Evolutionary conservation across 2,329 filamentous ascomycete species (phyloP).

Genomic region (Hypocreales sp.): DNA sequence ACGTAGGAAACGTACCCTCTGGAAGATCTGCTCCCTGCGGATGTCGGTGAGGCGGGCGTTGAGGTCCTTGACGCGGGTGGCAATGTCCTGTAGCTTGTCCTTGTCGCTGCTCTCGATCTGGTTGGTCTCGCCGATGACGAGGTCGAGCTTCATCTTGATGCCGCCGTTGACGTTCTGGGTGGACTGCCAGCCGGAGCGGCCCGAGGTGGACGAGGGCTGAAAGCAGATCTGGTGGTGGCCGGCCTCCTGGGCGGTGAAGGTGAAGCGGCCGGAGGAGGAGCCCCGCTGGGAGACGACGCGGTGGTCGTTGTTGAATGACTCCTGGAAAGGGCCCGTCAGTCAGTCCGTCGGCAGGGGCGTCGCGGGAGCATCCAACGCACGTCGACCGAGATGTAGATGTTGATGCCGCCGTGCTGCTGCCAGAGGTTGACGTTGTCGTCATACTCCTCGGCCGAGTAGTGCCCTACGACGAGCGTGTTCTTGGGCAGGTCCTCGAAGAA

Average conservation of each 20-base stretch:
- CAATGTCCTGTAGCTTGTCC: conserved; percentile 79
- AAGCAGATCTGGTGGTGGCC: conserved; percentile 96
- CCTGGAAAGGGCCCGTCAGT: too few species aligned
- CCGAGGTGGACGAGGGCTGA: conserved; percentile 61
- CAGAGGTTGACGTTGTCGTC: conserved; percentile 55
- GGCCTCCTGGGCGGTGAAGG: conserved; percentile 86
- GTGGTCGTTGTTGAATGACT: conserved; percentile 96
- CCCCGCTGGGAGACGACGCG: conserved; percentile 83
- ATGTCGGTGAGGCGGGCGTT: conserved; percentile 81
- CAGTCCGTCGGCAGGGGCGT: too few species aligned
- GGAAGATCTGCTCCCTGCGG: conserved; percentile 87
- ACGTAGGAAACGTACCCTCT: conserved; percentile 46
- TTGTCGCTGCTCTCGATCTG: conserved; percentile 91
- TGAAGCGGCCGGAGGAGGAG: conserved; percentile 65
- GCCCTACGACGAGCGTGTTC: conserved; percentile 88
- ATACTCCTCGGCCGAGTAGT: conserved; percentile 78
- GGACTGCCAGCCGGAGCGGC: conserved; percentile 57
- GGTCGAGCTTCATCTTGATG: conserved; percentile 72
- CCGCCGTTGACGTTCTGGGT: conserved; percentile 51
- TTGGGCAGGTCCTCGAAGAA: conserved; percentile 98
- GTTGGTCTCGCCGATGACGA: conserved; percentile 88
- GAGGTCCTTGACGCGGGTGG: conserved; percentile 75
- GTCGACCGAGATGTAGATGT: conserved; percentile 84
- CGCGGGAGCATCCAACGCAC: too few species aligned
- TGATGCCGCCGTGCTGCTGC: conserved; percentile 57